Evolutionary conservation across 148 eudicot species (phyloP).

Genomic region (Chenopodium suecicum): DNA sequence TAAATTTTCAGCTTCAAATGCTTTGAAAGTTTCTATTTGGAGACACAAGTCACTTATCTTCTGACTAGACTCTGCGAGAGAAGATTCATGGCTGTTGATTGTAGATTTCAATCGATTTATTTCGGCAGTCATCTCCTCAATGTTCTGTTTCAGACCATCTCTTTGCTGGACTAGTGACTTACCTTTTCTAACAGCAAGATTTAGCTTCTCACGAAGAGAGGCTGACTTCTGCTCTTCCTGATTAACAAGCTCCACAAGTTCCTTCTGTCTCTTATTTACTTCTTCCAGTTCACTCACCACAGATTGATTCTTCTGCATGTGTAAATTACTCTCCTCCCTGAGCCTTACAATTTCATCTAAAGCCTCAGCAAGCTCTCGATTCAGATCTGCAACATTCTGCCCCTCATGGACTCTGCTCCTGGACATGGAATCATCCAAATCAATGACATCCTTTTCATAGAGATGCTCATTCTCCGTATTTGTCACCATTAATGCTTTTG

Average conservation of each 20-base stretch:
- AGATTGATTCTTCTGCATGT: slow-evolving; percentile 47
- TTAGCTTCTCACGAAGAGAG: slow-evolving; percentile 84
- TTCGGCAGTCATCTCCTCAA: slow-evolving; percentile 61
- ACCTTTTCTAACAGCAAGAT: slow-evolving; percentile 91
- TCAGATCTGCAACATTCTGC: slow-evolving; percentile 39
- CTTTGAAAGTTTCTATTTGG: slow-evolving; percentile 45
- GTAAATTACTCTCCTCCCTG: slow-evolving; percentile 59
- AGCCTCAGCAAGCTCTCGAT: slow-evolving; percentile 56
- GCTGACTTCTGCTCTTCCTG: slow-evolving; percentile 94
- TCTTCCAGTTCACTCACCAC: slow-evolving; percentile 51
- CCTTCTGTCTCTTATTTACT: slow-evolving; percentile 39
- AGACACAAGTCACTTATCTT: slow-evolving; percentile 49
- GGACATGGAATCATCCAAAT: slow-evolving; percentile 28
- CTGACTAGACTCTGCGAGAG: slow-evolving; percentile 50
- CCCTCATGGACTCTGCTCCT: slow-evolving; percentile 35
- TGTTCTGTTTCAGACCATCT: slow-evolving; percentile 74
- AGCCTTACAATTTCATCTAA: slow-evolving; percentile 44
- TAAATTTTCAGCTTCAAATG: slow-evolving; percentile 51
- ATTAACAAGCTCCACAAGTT: slow-evolving; percentile 57
- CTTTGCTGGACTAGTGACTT: slow-evolving; percentile 89
- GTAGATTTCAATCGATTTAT: slow-evolving; percentile 59
- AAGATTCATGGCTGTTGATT: slow-evolving; percentile 43
- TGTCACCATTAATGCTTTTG: slow-evolving; percentile 13
- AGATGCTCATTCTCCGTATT: slow-evolving; percentile 25
- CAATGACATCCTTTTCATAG: slow-evolving; percentile 23